Evolutionary conservation across 1,284 basidiomycete genomes (phyloP).

Genomic region (Sphaerobolus stellatus): DNA sequence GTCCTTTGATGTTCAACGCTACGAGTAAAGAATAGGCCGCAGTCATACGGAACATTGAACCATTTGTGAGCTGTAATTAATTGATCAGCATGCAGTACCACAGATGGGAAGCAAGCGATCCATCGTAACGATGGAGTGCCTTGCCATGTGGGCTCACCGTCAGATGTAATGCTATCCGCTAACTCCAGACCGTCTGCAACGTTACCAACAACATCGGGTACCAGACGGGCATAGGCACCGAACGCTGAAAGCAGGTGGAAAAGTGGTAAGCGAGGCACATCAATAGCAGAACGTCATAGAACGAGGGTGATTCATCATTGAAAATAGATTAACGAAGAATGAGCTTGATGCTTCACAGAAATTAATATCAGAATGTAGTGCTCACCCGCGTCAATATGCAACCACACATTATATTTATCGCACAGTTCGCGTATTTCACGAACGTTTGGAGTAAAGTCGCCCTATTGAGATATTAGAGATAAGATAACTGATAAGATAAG

Average conservation of each 20-base stretch:
- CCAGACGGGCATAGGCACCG: constrained; percentile 41
- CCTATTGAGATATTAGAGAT: no score
- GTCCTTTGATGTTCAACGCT: constrained; percentile 26
- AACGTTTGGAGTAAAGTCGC: constrained; percentile 35
- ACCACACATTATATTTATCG: constrained; percentile 40
- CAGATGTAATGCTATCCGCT: constrained; percentile 44
- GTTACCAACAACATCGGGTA: constrained; percentile 34
- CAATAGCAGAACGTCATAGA: no score
- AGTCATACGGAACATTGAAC: constrained; percentile 49
- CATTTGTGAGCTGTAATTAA: constrained; percentile 40
- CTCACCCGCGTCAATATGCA: constrained; percentile 48
- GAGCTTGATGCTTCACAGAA: not conserved
- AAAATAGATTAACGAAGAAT: not conserved
- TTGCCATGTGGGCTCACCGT: constrained; percentile 34
- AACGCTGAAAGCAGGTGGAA: constrained; percentile 39
- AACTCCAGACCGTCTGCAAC: constrained; percentile 36
- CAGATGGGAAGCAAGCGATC: no score
- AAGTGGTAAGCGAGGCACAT: not conserved
- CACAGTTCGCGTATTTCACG: constrained; percentile 35
- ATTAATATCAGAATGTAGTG: not conserved
- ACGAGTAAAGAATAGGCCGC: constrained; percentile 46
- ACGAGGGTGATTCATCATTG: no score
- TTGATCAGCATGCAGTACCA: no score
- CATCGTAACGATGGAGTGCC: no score
- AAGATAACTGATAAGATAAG: no score